These are phyloP conservation scores for Luffa aegyptiaca DNA, from an alignment of 306 rosid species.

Conservation along the genomic window DNA sequence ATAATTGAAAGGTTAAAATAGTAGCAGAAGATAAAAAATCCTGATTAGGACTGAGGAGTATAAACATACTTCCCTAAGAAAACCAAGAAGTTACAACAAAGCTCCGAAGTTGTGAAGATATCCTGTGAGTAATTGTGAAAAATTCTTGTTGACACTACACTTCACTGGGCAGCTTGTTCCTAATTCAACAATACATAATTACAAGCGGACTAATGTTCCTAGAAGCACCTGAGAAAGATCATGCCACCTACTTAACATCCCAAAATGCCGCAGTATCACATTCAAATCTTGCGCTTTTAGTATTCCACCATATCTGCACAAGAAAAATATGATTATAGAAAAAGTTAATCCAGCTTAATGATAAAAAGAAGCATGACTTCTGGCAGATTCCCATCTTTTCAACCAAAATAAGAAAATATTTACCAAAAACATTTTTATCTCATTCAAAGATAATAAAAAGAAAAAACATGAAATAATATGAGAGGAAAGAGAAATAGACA, in stretches of 20 bases:
- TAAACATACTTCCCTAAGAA: background rate
- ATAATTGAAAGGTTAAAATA: background rate
- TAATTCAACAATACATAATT: background rate
- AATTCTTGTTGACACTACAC: background rate
- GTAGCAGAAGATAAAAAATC: background rate
- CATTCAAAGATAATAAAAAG: background rate
- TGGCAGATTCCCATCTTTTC: background rate
- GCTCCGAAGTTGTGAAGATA: background rate
- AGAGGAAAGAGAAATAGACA: too few relatives aligned
- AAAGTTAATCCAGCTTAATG: background rate
- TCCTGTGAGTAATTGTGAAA: background rate
- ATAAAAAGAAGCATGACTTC: background rate
- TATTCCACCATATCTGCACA: slow-evolving; percentile 41
- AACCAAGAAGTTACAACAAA: background rate
- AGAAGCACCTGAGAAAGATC: slow-evolving; percentile 57
- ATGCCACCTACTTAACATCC: slow-evolving; percentile 33
- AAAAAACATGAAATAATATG: background rate
- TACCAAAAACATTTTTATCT: background rate
- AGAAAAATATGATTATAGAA: background rate
- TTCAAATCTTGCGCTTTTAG: slow-evolving; percentile 71
- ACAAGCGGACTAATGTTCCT: background rate
- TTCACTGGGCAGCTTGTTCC: background rate
- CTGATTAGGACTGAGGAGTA: background rate
- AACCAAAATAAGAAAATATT: background rate
- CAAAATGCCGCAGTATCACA: slow-evolving; percentile 52